Conservation (phyloP, 306 rosid genomes). For the Ochetophila trinervis region DNA sequence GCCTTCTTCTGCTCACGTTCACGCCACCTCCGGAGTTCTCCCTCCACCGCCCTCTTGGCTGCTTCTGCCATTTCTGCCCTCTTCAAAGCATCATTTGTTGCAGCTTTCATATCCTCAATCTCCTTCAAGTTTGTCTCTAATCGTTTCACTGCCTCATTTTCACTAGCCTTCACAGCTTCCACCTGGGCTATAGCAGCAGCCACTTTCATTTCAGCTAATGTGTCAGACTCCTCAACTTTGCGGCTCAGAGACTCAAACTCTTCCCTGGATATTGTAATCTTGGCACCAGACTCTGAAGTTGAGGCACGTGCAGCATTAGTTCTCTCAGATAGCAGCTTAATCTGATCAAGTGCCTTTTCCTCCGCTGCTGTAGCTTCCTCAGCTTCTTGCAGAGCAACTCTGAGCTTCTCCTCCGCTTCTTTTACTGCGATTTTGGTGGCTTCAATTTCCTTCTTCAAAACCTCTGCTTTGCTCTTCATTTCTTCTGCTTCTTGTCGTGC, state of each 20-base stretch:
- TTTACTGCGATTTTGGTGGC: conserved; percentile 52
- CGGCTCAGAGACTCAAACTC: conserved; percentile 77
- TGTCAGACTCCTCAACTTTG: conserved; percentile 86
- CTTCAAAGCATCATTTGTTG: conserved; percentile 67
- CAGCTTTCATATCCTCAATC: conserved; percentile 66
- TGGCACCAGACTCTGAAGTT: conserved; percentile 74
- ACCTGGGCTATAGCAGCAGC: conserved; percentile 97
- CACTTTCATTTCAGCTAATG: conserved; percentile 84
- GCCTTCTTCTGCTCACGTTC: conserved; percentile 94
- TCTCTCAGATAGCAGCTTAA: conserved; percentile 63
- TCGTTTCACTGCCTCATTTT: conserved; percentile 67
- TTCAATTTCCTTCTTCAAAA: conserved; percentile 72
- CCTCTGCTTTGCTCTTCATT: conserved; percentile 64
- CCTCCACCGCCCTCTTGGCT: conserved; percentile 90
- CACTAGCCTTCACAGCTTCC: conserved; percentile 98
- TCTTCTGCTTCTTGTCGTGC: conserved; percentile 72
- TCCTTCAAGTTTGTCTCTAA: conserved; percentile 75
- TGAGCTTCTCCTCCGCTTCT: conserved; percentile 72
- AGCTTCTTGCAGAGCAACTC: conserved; percentile 69
- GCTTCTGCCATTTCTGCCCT: conserved; percentile 95
- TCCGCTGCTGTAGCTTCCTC: conserved; percentile 84
- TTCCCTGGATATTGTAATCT: conserved; percentile 73
- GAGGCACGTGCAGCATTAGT: conserved; percentile 86
- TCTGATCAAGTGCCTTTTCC: conserved; percentile 72
- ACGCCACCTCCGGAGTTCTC: conserved; percentile 84